Evolutionary conservation across 768 basidiomycete species (phyloP).

Genomic region (Ephemerocybe angulata): DNA sequence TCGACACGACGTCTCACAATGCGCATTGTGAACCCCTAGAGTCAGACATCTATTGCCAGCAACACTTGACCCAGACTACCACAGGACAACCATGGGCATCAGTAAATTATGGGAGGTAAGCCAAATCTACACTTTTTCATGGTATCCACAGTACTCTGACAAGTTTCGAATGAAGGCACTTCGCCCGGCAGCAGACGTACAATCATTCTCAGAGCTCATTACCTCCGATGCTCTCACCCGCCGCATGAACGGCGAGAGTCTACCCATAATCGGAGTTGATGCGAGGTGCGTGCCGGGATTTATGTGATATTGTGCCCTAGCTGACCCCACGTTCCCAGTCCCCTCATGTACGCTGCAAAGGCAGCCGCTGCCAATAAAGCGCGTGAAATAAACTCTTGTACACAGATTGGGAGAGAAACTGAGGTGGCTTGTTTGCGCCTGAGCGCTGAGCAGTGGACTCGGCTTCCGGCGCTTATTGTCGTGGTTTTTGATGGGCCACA

Average conservation of each 20-base stretch:
- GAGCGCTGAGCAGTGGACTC: not conserved
- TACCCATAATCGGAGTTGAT: not conserved
- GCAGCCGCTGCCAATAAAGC: not conserved
- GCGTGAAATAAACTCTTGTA: not conserved
- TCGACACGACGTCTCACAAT: too few relatives aligned
- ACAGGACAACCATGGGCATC: not conserved
- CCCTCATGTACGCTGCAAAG: not conserved
- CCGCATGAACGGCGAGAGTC: not conserved
- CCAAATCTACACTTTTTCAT: not conserved
- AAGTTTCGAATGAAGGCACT: not conserved
- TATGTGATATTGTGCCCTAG: not conserved
- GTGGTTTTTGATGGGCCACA: not conserved
- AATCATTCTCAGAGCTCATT: not conserved
- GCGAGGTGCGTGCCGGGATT: not conserved
- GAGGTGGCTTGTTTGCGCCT: not conserved
- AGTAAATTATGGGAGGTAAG: not conserved
- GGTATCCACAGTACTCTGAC: not conserved
- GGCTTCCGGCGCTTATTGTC: not conserved
- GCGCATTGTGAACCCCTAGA: too few relatives aligned
- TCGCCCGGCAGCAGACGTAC: not conserved
- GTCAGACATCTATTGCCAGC: too few relatives aligned
- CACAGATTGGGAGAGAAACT: not conserved
- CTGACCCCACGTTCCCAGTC: too few relatives aligned
- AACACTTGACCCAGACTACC: too few relatives aligned
- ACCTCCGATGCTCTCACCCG: not conserved